phyloP scores from a whole-genome alignment of 305 asterid genomes.

The Solanum chacoense region DNA sequence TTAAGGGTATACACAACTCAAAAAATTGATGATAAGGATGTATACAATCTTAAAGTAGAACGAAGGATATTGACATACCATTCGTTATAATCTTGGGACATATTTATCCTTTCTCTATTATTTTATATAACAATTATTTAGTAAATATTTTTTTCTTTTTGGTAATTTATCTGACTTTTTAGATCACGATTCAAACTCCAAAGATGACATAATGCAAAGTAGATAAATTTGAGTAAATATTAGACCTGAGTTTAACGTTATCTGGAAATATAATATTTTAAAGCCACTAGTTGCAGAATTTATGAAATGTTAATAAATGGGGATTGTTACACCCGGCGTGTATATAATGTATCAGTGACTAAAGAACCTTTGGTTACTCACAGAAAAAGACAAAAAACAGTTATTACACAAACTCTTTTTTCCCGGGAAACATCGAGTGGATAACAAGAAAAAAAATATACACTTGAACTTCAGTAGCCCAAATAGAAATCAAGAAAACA shows the following conservation, averaged over 20 bases:
- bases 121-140: too few species aligned
- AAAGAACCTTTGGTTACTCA: neutral
- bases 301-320: neutral
- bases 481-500: neutral
- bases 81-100: too few species aligned
- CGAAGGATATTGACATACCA: rapidly evolving
- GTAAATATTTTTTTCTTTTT: rapidly evolving
- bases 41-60: too few species aligned
- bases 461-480: neutral
- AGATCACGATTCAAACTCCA: neutral
- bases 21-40: too few species aligned
- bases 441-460: neutral
- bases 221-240: neutral
- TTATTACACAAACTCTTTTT: neutral
- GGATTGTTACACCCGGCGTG: neutral
- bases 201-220: neutral
- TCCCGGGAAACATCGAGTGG: constrained; percentile 5
- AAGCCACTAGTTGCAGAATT: neutral
- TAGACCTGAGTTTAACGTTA: neutral
- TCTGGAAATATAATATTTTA: neutral
- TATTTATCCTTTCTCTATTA: neutral
- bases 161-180: rapidly evolving
- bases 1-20: too few species aligned
- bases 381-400: neutral
- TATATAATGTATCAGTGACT: neutral